These are phyloP conservation scores for Acacia confusa DNA, from an alignment of 306 rosid genomes.

Conservation along the genomic window DNA sequence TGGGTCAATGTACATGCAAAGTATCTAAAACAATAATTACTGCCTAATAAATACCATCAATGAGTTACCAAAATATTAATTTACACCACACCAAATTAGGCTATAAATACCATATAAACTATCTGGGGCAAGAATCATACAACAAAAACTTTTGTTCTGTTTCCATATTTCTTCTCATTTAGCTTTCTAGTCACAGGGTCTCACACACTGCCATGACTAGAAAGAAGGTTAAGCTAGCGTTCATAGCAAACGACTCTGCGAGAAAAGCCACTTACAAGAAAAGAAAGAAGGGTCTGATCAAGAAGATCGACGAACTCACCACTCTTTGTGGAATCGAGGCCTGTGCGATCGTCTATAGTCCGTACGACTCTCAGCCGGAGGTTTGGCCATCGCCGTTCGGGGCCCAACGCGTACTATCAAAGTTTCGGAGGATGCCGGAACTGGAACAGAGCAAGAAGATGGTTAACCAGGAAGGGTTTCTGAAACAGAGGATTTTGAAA, in stretches of 20 bases:
- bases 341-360: conserved; percentile 45
- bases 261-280: conserved; percentile 53
- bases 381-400: conserved; percentile 50
- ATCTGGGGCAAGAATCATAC: conserved; percentile 1
- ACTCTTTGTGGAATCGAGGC: conserved; percentile 53
- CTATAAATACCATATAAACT: conserved; percentile 27
- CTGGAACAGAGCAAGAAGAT: conserved; percentile 50
- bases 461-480: conserved; percentile 50
- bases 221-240: conserved; percentile 51
- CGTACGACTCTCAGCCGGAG: conserved; percentile 51
- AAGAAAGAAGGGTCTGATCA: conserved; percentile 51
- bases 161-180: not conserved
- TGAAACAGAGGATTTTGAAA: conserved; percentile 44
- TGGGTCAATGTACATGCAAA: not conserved
- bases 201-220: conserved; percentile 37
- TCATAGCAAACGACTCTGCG: conserved; percentile 45
- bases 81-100: not conserved
- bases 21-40: not conserved
- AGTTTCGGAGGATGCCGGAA: conserved; percentile 44
- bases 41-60: not conserved
- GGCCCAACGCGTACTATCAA: conserved; percentile 30
- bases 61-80: not conserved
- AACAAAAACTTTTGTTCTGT: not conserved
- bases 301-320: conserved; percentile 47
- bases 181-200: not conserved